Evolutionary conservation across 805 yeast genomes (phyloP).

Genomic region (Brettanomyces bruxellensis): DNA sequence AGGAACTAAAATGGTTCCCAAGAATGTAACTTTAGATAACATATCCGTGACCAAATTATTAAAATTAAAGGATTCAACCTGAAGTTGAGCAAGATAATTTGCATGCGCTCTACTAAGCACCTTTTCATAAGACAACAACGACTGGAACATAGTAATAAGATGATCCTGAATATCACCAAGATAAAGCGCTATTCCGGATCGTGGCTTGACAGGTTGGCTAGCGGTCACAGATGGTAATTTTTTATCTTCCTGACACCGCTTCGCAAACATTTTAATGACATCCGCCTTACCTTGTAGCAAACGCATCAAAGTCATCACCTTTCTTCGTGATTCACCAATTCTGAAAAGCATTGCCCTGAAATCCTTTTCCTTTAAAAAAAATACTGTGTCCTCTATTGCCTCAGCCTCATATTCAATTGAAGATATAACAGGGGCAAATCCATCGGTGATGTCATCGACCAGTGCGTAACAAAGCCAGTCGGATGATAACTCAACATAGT

Average conservation of each 20-base stretch:
- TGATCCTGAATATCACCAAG: slow-evolving; percentile 96
- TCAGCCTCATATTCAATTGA: slow-evolving; percentile 75
- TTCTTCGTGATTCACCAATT: slow-evolving; percentile 84
- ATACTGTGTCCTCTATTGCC: slow-evolving; percentile 78
- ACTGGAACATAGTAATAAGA: slow-evolving; percentile 92
- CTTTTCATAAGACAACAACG: slow-evolving; percentile 82
- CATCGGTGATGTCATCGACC: slow-evolving; percentile 79
- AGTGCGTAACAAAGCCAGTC: slow-evolving; percentile 80
- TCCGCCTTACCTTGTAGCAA: slow-evolving; percentile 90
- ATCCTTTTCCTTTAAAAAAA: slow-evolving; percentile 66
- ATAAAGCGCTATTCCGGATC: slow-evolving; percentile 86
- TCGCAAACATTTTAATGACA: slow-evolving; percentile 92
- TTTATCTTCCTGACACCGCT: slow-evolving; percentile 75
- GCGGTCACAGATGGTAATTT: slow-evolving; percentile 17
- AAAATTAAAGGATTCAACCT: slow-evolving; percentile 83
- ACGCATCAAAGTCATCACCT: slow-evolving; percentile 88
- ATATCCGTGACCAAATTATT: slow-evolving; percentile 79
- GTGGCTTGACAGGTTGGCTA: slow-evolving; percentile 43
- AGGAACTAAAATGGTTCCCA: slow-evolving; percentile 88
- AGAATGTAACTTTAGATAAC: slow-evolving; percentile 77
- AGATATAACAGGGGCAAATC: slow-evolving; percentile 73
- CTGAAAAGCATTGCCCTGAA: slow-evolving; percentile 67
- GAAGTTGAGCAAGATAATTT: slow-evolving; percentile 87
- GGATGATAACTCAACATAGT: slow-evolving; percentile 66
- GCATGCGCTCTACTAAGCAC: slow-evolving; percentile 87